phyloP scores from a whole-genome alignment of 2,329 filamentous ascomycete genomes.

The Pezicula carpinea region DNA sequence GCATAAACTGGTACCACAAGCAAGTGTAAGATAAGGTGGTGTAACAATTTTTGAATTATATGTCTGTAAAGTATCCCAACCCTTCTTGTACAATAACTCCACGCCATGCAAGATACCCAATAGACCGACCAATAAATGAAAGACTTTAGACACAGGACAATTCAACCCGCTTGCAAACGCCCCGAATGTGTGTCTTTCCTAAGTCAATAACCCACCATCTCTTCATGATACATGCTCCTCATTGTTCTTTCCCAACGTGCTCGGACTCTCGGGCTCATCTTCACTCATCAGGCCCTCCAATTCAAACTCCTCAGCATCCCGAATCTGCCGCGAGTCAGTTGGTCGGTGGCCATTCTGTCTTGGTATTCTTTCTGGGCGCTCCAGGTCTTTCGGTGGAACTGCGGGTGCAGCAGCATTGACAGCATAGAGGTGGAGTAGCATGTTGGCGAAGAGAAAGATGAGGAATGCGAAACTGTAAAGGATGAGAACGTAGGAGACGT shows the following conservation, averaged over 20 bases:
- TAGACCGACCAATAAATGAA: too few species aligned
- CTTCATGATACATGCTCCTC: slow-evolving; percentile 15
- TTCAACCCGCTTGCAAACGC: too few species aligned
- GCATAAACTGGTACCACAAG: too few species aligned
- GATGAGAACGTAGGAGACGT: slow-evolving; percentile 89
- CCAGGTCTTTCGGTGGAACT: slow-evolving; percentile 27
- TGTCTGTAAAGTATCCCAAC: too few species aligned
- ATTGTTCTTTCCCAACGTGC: slow-evolving; percentile 43
- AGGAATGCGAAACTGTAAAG: slow-evolving; percentile 87
- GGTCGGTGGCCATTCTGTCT: slow-evolving; percentile 32
- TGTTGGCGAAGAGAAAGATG: slow-evolving; percentile 83
- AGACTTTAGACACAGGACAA: too few species aligned
- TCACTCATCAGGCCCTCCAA: slow-evolving; percentile 86
- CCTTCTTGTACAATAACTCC: too few species aligned
- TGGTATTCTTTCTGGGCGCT: slow-evolving; percentile 16
- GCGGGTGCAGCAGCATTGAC: slow-evolving; percentile 41
- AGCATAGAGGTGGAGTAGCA: slow-evolving; percentile 82
- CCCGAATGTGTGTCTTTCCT: not conserved
- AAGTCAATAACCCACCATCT: not conserved
- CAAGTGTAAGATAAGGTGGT: too few species aligned
- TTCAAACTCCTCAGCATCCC: slow-evolving; percentile 90
- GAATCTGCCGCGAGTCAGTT: slow-evolving; percentile 52
- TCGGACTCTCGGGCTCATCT: slow-evolving; percentile 60
- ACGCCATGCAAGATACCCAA: too few species aligned
- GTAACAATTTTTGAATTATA: too few species aligned